Evolutionary conservation across 2,329 filamentous ascomycete genomes (phyloP).

Genomic region (Clonostachys sp.): DNA sequence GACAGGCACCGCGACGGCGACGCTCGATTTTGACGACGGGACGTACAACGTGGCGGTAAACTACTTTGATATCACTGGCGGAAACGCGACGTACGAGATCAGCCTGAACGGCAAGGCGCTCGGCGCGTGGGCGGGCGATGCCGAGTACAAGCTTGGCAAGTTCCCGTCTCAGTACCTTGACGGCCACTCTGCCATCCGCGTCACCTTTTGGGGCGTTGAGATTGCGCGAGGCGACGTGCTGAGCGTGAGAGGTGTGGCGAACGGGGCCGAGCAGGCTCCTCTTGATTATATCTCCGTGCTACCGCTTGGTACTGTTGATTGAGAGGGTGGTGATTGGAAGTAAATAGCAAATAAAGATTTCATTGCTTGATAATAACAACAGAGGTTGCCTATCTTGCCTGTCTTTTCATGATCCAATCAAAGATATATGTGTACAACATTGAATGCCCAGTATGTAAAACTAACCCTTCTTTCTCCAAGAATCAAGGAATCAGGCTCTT

Average conservation of each 20-base stretch:
- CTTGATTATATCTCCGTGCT: constrained; percentile 63
- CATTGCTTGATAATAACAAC: no score
- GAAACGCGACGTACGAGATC: constrained; percentile 49
- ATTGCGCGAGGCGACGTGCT: constrained; percentile 46
- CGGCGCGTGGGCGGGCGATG: constrained; percentile 54
- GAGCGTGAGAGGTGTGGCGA: constrained; percentile 49
- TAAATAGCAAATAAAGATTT: not conserved
- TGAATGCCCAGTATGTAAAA: no score
- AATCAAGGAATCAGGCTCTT: no score
- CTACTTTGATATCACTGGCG: constrained; percentile 60
- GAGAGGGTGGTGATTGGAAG: constrained; percentile 2
- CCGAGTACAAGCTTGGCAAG: constrained; percentile 55
- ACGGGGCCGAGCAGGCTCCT: constrained; percentile 60
- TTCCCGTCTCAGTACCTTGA: constrained; percentile 55
- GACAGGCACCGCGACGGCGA: constrained; percentile 36
- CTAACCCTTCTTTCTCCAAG: no score
- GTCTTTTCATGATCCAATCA: no score
- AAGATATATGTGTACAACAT: no score
- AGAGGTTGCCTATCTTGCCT: no score
- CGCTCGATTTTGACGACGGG: constrained; percentile 41
- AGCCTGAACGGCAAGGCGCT: constrained; percentile 47
- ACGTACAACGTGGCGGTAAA: constrained; percentile 61
- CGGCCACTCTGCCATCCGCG: constrained; percentile 58
- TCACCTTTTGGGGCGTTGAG: constrained; percentile 49
- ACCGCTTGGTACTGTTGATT: constrained; percentile 53